Evolutionary conservation across 495 filamentous ascomycete species (phyloP).

Genomic region (Letharia columbiana): DNA sequence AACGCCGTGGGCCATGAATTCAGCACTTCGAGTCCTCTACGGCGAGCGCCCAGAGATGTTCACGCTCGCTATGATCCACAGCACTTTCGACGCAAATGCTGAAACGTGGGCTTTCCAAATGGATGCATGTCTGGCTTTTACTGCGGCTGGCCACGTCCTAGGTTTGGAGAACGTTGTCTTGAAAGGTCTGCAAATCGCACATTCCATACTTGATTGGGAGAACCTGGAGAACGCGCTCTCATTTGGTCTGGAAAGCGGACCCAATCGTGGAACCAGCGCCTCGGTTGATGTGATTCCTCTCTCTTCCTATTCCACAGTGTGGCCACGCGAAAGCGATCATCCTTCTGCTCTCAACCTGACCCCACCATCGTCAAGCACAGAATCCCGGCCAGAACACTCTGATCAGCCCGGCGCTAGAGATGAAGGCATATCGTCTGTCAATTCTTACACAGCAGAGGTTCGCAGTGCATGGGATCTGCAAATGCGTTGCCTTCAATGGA

Average conservation of each 20-base stretch:
- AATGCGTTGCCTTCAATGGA: slow-evolving; percentile 21
- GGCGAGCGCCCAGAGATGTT: slow-evolving; percentile 32
- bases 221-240: slow-evolving; percentile 44
- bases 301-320: background rate
- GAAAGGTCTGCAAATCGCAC: slow-evolving; percentile 40
- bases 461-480: slow-evolving; percentile 32
- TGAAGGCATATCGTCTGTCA: background rate
- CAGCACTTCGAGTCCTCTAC: slow-evolving; percentile 42
- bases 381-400: slow-evolving; percentile 32
- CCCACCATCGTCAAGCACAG: background rate
- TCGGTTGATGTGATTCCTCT: slow-evolving; percentile 6
- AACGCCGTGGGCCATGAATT: slow-evolving; percentile 40
- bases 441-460: background rate
- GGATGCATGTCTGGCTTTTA: slow-evolving; percentile 36
- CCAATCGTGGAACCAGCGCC: slow-evolving; percentile 30
- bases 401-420: background rate
- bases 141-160: slow-evolving; percentile 44
- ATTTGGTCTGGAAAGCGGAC: slow-evolving; percentile 32
- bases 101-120: background rate
- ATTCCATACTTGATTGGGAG: slow-evolving; percentile 41
- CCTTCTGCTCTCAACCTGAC: slow-evolving; percentile 24
- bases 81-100: slow-evolving; percentile 35
- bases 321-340: slow-evolving; percentile 23
- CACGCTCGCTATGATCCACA: slow-evolving; percentile 24
- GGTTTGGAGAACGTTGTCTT: slow-evolving; percentile 36